Evolutionary conservation across 768 basidiomycete genomes (phyloP), one percentile per base, ranked within the genome.

Genomic region (Boletus sp.): DNA sequence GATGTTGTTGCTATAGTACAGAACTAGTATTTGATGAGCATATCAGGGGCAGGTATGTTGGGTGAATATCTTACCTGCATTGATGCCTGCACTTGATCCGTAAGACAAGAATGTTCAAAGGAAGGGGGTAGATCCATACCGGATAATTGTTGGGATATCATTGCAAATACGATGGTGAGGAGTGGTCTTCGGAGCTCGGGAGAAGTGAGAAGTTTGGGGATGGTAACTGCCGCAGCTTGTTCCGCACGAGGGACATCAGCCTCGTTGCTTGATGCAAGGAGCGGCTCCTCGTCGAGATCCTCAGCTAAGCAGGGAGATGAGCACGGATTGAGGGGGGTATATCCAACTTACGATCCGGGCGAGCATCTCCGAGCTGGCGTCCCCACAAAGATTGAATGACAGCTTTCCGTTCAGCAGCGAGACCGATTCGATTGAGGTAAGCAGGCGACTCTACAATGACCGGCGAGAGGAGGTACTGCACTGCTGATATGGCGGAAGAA

Each of bases 1-100:
- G 61, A 97, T 97, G 47, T 86, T 83, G 62, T 92, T 94, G 73
- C 89, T 92, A 74, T 95, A 96, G 71, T 94, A 96, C 53, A 96
- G 78, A 29, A 96, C 94, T 87, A 67, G 29, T 30, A 56, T 32
- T 30, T 24, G 24, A 52, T 61, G 56, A 55, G 52, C 37, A 47
- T 14, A 4, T 18, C 14, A 50, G 10, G 30, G 8, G 29, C 6
- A 24, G 49, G 20, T 33, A 42, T 58, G 37, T 42, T 18, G 18
- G 20, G 49, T 5, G 30, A 47, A 40, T n/a, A 28, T 45, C 63
- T 63, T 60, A 83, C 87, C 82, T 66, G 88, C 89, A 69, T 91
- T 92, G 66, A 92, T 86, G 17, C 90, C 90, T 89, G 53, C 48
- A 10, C 7, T 45, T 35, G 50, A 54, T 53, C 32, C 12, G 48